A percentile compares a stretch with the other conserved stretches of the same genome.
Conservation (phyloP, 2,329 filamentous ascomycete species). For the Pestalotiopsis sp. region DNA sequence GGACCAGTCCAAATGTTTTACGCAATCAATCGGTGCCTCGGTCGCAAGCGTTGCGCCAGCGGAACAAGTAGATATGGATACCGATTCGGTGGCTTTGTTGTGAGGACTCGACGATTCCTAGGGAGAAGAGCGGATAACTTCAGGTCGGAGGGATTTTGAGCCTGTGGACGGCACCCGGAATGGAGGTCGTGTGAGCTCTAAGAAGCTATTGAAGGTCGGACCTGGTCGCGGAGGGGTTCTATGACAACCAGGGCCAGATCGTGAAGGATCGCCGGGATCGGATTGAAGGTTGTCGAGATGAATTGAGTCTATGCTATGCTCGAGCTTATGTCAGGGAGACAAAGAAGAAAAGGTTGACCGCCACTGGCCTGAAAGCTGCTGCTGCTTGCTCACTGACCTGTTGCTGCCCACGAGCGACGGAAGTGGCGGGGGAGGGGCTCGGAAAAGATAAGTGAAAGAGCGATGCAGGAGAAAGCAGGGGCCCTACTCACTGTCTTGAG, state of each 20-base stretch:
- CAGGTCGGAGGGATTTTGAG: not conserved
- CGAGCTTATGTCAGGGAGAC: conserved; percentile 8
- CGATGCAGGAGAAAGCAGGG: not conserved
- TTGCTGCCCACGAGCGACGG: not conserved
- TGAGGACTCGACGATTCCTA: not conserved
- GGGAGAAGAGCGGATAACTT: not conserved
- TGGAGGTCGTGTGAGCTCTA: not conserved
- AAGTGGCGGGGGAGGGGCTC: not conserved
- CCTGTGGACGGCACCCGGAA: not conserved
- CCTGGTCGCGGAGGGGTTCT: not conserved
- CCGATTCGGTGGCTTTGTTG: not conserved
- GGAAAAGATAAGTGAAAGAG: not conserved
- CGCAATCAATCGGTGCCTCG: not conserved
- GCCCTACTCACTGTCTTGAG: not conserved
- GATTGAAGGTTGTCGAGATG: conserved; percentile 2
- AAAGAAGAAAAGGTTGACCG: conserved; percentile 7
- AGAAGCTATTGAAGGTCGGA: not conserved
- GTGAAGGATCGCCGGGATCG: not conserved
- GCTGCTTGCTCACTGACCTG: too few species aligned
- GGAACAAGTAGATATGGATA: not conserved
- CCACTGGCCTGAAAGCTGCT: not conserved
- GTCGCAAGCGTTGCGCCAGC: not conserved
- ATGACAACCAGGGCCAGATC: not conserved
- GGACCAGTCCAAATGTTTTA: not conserved
- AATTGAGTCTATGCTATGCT: not conserved